These are phyloP conservation scores for Claviceps paspali DNA, from an alignment of 2,329 filamentous ascomycete genomes.

Conservation along the genomic window DNA sequence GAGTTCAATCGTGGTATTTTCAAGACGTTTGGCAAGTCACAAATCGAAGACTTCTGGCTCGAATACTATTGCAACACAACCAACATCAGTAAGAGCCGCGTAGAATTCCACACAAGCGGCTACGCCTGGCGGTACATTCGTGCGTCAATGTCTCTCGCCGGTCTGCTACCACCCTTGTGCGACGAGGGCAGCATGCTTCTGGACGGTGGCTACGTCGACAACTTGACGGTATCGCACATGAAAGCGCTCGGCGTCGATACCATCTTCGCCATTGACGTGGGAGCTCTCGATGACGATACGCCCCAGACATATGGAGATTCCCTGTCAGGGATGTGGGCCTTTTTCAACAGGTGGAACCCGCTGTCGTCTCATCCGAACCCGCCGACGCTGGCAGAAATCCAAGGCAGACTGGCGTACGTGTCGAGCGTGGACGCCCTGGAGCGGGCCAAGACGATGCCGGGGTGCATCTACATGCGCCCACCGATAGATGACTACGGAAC, in stretches of 20 bases:
- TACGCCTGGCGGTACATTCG: conserved; percentile 97
- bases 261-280: conserved; percentile 93
- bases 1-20: conserved; percentile 99
- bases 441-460: conserved; percentile 76
- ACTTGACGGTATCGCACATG: conserved; percentile 94
- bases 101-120: conserved; percentile 86
- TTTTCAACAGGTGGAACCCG: conserved; percentile 92
- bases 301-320: conserved; percentile 91
- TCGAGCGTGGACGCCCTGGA: conserved; percentile 89
- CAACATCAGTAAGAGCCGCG: conserved; percentile 87
- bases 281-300: conserved; percentile 77
- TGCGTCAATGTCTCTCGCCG: conserved; percentile 92
- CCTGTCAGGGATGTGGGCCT: conserved; percentile 86
- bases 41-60: conserved; percentile 98
- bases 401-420: conserved; percentile 87
- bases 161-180: conserved; percentile 81
- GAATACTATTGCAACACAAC: conserved; percentile 99
- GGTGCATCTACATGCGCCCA: conserved; percentile 91
- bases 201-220: conserved; percentile 94
- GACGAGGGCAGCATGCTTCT: conserved; percentile 95
- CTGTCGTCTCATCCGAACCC: conserved; percentile 82
- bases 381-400: conserved; percentile 88
- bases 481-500: conserved; percentile 90
- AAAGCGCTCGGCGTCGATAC: conserved; percentile 83
- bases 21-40: conserved; percentile 91